Percentiles rank a stretch among this genome's conserved stretches.
These are phyloP conservation scores for Lomentospora prolificans DNA, from an alignment of 2,329 filamentous ascomycete species.

Conservation along the genomic window DNA sequence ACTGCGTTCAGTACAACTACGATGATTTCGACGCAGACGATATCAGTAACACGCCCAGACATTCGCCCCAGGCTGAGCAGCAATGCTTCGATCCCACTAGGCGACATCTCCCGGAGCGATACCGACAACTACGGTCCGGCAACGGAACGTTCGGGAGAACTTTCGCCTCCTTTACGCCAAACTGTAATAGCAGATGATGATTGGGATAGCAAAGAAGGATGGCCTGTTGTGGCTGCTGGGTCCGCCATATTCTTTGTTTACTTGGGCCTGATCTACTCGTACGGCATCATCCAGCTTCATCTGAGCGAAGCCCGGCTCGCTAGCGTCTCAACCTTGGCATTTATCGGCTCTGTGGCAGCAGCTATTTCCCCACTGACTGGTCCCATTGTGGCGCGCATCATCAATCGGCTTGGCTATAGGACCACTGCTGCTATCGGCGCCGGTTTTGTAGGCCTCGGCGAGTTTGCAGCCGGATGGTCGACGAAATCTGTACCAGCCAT, in stretches of 20 bases:
- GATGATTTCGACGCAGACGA: no score
- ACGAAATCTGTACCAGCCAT: constrained; percentile 17
- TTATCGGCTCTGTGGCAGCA: constrained; percentile 18
- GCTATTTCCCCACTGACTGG: constrained; percentile 8
- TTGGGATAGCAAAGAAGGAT: constrained; percentile 11
- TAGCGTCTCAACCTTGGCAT: constrained; percentile 18
- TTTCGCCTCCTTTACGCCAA: no score
- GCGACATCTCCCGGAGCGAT: no score
- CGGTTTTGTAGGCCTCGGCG: constrained; percentile 19
- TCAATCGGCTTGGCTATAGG: constrained; percentile 16
- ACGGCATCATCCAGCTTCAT: constrained; percentile 20
- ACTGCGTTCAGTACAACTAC: no score
- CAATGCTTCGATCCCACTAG: no score
- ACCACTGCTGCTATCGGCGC: constrained; percentile 16
- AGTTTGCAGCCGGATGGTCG: constrained; percentile 19
- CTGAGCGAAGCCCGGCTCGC: constrained; percentile 17
- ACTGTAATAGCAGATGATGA: no score
- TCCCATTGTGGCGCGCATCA: constrained; percentile 18
- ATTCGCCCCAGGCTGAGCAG: no score
- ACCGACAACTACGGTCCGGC: no score
- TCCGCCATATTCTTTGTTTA: constrained; percentile 18
- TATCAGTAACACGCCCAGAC: no score
- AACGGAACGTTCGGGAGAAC: no score
- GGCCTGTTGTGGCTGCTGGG: constrained; percentile 18
- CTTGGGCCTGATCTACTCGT: constrained; percentile 21